Percentiles rank a stretch among this genome's conserved stretches.
Conservation (phyloP, 176 grass and related monocot species). For the Panicum miliaceum region DNA sequence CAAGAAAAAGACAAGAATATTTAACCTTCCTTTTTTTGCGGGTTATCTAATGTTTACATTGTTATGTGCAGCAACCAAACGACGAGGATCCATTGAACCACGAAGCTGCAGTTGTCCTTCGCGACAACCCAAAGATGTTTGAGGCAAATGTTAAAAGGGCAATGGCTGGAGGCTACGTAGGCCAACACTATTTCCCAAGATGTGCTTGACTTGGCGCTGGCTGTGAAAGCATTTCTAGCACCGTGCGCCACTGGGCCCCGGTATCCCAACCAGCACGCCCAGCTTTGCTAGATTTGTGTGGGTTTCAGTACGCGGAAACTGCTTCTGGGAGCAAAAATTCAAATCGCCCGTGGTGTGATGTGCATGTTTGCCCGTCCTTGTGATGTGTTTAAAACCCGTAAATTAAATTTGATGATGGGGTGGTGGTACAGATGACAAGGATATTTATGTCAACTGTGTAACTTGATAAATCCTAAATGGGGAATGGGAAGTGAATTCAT, state of each 20-base stretch:
- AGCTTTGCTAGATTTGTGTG: slow-evolving; percentile 12
- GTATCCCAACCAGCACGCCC: neutral
- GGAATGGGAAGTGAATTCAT: neutral
- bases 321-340: slow-evolving; percentile 16
- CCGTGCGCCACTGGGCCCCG: neutral
- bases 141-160: slow-evolving; percentile 71
- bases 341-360: neutral
- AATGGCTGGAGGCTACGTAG: slow-evolving; percentile 69
- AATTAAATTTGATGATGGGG: slow-evolving; percentile 23
- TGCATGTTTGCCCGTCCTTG: slow-evolving; percentile 1
- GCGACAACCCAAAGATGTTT: slow-evolving; percentile 77
- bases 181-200: slow-evolving; percentile 67
- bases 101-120: slow-evolving; percentile 70
- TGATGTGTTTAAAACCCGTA: slow-evolving; percentile 15
- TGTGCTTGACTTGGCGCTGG: slow-evolving; percentile 48
- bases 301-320: neutral
- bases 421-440: slow-evolving; percentile 29
- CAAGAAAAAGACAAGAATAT: neutral
- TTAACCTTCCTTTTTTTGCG: neutral
- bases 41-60: slow-evolving; percentile 18
- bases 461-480: neutral
- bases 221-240: neutral
- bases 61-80: slow-evolving; percentile 67
- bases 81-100: slow-evolving; percentile 84
- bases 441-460: slow-evolving; percentile 22